Conservation (phyloP, 2,329 filamentous ascomycete species). For the Aspergillus novofumigatus region DNA sequence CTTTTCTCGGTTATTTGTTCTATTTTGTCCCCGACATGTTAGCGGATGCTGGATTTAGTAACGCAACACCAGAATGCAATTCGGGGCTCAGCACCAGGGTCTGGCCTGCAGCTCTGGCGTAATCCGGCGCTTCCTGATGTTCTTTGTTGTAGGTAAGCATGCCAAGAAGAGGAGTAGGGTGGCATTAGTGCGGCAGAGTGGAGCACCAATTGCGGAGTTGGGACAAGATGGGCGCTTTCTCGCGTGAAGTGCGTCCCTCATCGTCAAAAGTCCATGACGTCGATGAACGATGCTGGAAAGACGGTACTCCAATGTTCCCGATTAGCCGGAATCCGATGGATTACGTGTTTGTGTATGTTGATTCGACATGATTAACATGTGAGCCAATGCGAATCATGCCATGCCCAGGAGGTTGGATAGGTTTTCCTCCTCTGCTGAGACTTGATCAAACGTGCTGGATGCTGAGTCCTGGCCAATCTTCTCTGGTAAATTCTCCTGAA, state of each 20-base stretch:
- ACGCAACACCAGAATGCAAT: neutral
- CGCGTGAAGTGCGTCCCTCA: neutral
- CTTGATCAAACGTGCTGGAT: conserved; percentile 11
- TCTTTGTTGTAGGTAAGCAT: conserved; percentile 10
- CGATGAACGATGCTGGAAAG: neutral
- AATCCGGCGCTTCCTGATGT: neutral
- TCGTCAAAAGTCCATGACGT: neutral
- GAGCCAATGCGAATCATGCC: conserved; percentile 3
- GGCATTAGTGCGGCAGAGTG: conserved; percentile 13
- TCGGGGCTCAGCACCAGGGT: conserved; percentile 7
- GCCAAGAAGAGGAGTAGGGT: conserved; percentile 18
- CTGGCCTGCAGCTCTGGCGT: neutral
- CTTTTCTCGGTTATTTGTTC: conserved; percentile 10
- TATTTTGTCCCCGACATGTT: neutral
- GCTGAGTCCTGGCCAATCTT: conserved; percentile 10
- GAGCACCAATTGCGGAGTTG: conserved; percentile 18
- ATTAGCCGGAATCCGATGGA: neutral
- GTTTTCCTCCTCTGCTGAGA: conserved; percentile 19
- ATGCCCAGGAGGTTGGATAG: conserved; percentile 23
- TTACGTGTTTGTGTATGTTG: neutral
- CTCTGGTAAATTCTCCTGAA: conserved; percentile 29
- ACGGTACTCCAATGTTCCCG: neutral
- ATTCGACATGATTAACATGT: neutral
- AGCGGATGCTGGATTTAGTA: conserved; percentile 4
- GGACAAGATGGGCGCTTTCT: neutral